Evolutionary conservation across 345 rosid genomes (phyloP).

Genomic region (Physaria fendleri): DNA sequence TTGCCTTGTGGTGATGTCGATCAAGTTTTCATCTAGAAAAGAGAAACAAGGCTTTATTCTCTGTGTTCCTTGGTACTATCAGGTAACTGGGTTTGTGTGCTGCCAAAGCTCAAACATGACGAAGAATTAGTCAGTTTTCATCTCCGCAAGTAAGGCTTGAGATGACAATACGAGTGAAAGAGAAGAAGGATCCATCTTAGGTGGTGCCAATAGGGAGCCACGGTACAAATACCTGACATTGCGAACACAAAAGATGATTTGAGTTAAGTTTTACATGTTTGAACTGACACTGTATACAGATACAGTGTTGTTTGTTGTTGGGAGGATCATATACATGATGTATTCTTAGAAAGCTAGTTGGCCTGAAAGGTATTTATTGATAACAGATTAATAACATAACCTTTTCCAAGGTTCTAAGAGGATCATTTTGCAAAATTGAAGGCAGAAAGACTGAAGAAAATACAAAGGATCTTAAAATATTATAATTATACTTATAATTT

Average conservation of each 20-base stretch:
- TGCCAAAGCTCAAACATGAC: not conserved
- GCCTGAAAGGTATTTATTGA: slow-evolving; percentile 22
- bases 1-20: slow-evolving; percentile 22
- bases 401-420: no score
- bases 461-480: no score
- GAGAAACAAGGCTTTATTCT: slow-evolving; percentile 15
- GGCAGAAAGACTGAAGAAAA: no score
- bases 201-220: slow-evolving; percentile 19
- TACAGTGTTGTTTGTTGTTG: not conserved
- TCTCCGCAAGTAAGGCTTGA: slow-evolving; percentile 18
- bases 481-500: no score
- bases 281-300: not conserved
- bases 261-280: not conserved
- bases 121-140: not conserved
- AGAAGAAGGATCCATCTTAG: slow-evolving; percentile 14
- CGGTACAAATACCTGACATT: slow-evolving; percentile 25
- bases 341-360: slow-evolving; percentile 13
- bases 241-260: slow-evolving; percentile 24
- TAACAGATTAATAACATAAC: no score
- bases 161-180: not conserved
- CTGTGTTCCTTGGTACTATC: slow-evolving; percentile 7
- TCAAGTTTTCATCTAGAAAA: slow-evolving; percentile 16
- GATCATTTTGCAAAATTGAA: no score
- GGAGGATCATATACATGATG: slow-evolving; percentile 21
- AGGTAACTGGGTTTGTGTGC: not conserved